phyloP scores from a whole-genome alignment of 2,329 filamentous ascomycete species.

The Aspergillus nomiae region DNA sequence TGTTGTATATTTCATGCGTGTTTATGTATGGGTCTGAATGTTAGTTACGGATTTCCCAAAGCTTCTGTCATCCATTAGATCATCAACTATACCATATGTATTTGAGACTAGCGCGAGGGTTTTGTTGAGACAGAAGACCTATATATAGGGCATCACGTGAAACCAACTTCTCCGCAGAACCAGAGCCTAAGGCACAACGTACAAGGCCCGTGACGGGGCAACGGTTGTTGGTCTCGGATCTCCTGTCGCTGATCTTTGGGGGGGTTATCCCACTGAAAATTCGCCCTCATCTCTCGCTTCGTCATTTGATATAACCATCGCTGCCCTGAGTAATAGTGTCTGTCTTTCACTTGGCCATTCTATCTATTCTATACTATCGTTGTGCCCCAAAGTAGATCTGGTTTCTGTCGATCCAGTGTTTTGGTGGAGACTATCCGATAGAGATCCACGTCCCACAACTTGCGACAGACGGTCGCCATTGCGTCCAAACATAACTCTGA shows the following conservation, averaged over 20 bases:
- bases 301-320: neutral
- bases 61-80: neutral
- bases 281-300: neutral
- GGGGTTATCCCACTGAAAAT: neutral
- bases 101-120: neutral
- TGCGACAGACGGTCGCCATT: conserved; percentile 6
- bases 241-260: neutral
- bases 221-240: neutral
- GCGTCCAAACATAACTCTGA: neutral
- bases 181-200: neutral
- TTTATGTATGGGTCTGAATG: neutral
- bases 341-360: conserved; percentile 1
- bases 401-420: conserved; percentile 17
- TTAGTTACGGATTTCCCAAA: neutral
- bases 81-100: neutral
- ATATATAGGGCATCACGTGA: conserved; percentile 3
- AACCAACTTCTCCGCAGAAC: neutral
- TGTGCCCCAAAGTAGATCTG: conserved; percentile 3
- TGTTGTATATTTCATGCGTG: neutral
- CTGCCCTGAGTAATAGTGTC: neutral
- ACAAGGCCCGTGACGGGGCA: neutral
- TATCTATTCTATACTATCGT: conserved; percentile 1
- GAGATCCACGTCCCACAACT: conserved; percentile 15
- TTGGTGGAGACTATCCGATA: conserved; percentile 19
- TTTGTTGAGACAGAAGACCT: neutral